A percentile compares a stretch with the other conserved stretches of the same genome.
These are phyloP conservation scores for Parsonsia alboflavescens DNA, from an alignment of 257 asterid species.

Conservation along the genomic window DNA sequence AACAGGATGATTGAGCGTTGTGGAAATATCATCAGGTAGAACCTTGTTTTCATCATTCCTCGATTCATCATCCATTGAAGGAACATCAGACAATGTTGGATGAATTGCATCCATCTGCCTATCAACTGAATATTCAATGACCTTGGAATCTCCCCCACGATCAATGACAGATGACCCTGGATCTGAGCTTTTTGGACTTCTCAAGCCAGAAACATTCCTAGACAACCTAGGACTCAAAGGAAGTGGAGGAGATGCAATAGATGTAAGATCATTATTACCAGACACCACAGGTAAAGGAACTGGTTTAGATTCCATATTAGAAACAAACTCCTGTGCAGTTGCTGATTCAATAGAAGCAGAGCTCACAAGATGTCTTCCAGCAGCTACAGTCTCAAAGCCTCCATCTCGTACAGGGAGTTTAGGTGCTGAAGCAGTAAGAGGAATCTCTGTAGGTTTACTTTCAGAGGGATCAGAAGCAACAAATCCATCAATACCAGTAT, in stretches of 20 bases:
- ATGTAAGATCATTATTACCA: slow-evolving; percentile 40
- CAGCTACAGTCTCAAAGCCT: slow-evolving; percentile 43
- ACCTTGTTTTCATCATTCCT: slow-evolving; percentile 46
- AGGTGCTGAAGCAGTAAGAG: slow-evolving; percentile 53
- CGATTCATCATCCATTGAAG: slow-evolving; percentile 49
- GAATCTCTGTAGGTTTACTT: slow-evolving; percentile 41
- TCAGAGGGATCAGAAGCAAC: slow-evolving; percentile 41
- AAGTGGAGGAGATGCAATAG: slow-evolving; percentile 52
- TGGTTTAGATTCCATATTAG: slow-evolving; percentile 43
- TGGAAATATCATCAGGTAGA: slow-evolving; percentile 54
- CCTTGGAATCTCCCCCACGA: slow-evolving; percentile 43
- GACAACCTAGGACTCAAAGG: slow-evolving; percentile 80
- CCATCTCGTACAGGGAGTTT: slow-evolving; percentile 42
- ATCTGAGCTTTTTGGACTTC: slow-evolving; percentile 61
- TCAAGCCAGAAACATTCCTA: slow-evolving; percentile 57
- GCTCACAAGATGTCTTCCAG: slow-evolving; percentile 34
- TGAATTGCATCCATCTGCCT: slow-evolving; percentile 52
- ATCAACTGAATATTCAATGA: slow-evolving; percentile 66
- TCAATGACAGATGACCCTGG: slow-evolving; percentile 41
- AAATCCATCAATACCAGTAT: slow-evolving; percentile 46
- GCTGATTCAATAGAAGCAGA: slow-evolving; percentile 41
- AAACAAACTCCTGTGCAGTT: slow-evolving; percentile 41
- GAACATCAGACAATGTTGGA: slow-evolving; percentile 51
- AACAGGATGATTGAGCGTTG: slow-evolving; percentile 44
- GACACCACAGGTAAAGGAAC: slow-evolving; percentile 33